phyloP scores from a whole-genome alignment of 108 stramenopile genomes.

The Licmophora abbreviata region DNA sequence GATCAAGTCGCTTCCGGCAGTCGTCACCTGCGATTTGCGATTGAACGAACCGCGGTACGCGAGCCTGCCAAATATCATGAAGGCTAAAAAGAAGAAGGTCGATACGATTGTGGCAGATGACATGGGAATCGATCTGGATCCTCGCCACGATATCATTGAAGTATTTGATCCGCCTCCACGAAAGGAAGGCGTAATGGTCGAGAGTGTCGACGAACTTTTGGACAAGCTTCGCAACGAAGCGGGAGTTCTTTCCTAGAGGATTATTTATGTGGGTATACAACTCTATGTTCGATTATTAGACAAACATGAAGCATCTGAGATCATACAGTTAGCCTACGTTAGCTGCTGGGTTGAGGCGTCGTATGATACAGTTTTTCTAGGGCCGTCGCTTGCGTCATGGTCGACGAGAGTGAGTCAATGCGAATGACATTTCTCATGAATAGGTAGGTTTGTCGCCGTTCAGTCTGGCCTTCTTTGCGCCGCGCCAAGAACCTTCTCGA shows the following conservation, averaged over 20 bases:
- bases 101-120: slow-evolving; percentile 73
- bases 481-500: too few relatives aligned
- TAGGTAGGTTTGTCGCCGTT: too few relatives aligned
- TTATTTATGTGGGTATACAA: too few relatives aligned
- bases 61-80: slow-evolving; percentile 99
- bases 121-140: slow-evolving; percentile 82
- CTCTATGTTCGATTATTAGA: too few relatives aligned
- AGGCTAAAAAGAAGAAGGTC: slow-evolving; percentile 99
- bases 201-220: slow-evolving; percentile 85
- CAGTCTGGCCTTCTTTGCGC: too few relatives aligned
- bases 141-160: slow-evolving; percentile 73
- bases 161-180: slow-evolving; percentile 92
- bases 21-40: slow-evolving; percentile 96
- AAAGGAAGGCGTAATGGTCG: slow-evolving; percentile 92
- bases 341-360: too few relatives aligned
- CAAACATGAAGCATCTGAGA: too few relatives aligned
- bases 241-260: slow-evolving; percentile 13
- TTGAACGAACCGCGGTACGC: slow-evolving; percentile 99
- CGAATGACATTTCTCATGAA: too few relatives aligned
- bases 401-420: too few relatives aligned
- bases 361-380: too few relatives aligned
- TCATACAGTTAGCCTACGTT: too few relatives aligned
- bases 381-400: too few relatives aligned
- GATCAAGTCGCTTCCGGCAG: slow-evolving; percentile 73
- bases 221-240: slow-evolving; percentile 84